Base-by-base conservation (phyloP, 148 eudicot genomes). In the Cornus kousa region DNA sequence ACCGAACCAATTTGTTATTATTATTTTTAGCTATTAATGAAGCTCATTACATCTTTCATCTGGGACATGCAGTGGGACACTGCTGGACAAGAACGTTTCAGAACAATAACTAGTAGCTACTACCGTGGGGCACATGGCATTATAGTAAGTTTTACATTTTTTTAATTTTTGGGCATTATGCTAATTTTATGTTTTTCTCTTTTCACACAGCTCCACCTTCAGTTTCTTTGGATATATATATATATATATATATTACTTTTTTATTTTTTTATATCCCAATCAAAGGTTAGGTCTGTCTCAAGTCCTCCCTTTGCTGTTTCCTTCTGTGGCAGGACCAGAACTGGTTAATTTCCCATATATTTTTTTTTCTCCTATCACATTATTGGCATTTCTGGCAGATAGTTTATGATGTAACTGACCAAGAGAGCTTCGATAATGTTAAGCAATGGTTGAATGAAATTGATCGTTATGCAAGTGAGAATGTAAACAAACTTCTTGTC, bases 71-170 rank as follows among this genome's bases (percentile, higher is more conserved):
- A 88, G 90, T 88, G 90, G 90, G 90, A 88, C 72, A 88, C 90
- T 60, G 90, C 90, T 35, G 90, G 90, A 64, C 90, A 88, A 77
- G 90, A 86, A 76, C 84, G 90, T 43, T 88, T 88, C 85, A 81
- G 90, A 60, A 88, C 90, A 66, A 88, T 88, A 71, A 88, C 90
- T 43, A 88, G 90, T 73, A 88, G 90, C 79, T 88, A 88, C 78
- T 88, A 88, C 82, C 90, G 90, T 28, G 90, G 90, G 64, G 88
- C 88, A 28, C 88, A 86, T 82, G 88, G 90, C 75, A 86, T 88
- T 39, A 88, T 86, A 81, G 88, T 86, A 53, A 77, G 84, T 75
- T 46, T 35, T 35, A 35, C 37, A 35, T 35, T 35, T 35, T 35
- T 82, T 62, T 46, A 10, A 14, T 78, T 70, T 74, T 1, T 3